Evolutionary conservation across 495 filamentous ascomycete species (phyloP), one percentile per base, ranked within the genome.

Genomic region (Sordaria brevicollis): DNA sequence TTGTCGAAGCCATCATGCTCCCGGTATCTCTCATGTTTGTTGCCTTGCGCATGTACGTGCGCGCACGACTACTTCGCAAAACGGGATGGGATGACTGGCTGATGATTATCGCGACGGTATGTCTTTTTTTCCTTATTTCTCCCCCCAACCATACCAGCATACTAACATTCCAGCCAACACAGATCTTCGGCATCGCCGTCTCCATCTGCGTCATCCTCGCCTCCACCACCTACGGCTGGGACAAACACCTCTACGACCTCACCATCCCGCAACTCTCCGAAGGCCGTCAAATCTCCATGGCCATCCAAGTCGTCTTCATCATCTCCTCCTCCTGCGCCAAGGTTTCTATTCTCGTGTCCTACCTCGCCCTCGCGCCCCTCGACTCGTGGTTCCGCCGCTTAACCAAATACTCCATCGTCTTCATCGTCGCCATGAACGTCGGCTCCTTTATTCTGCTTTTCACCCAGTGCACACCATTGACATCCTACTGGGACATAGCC

Each of bases 311-410:
- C 17, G 19, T 77, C 49, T 79, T 79, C 25, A n/a, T 77, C 13
- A 41, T 72, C 1, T 69, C 74, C 17, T 76, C 76, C 1, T 37
- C 75, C 9, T 36, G 83, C 15, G 81, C 82, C 9, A 87, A 87
- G 67, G 36, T 84, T 21, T 84, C 83, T 31, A 84, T 87, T 36
- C 78, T 87, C 2, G 71, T 80, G 39, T 83, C 82, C 72, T 87
- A 87, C 73, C 76, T 86, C 10, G 82, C 83, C 41, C 78, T 87
- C 38, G 86, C 86, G 36, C 80, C 81, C 7, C 70, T 71, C 21
- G 54, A 72, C 25, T 71, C 70, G 1, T 75, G 73, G 34, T 83
- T 87, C 67, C 81, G 80, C 36, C 74, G 78, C 29, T 68, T 77
- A 17, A 79, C 78, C 1, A 75, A 74, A 15, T 62, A 65, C 29